phyloP scores from a whole-genome alignment of 768 basidiomycete genomes.

The Neoboletus brunneissimus region DNA sequence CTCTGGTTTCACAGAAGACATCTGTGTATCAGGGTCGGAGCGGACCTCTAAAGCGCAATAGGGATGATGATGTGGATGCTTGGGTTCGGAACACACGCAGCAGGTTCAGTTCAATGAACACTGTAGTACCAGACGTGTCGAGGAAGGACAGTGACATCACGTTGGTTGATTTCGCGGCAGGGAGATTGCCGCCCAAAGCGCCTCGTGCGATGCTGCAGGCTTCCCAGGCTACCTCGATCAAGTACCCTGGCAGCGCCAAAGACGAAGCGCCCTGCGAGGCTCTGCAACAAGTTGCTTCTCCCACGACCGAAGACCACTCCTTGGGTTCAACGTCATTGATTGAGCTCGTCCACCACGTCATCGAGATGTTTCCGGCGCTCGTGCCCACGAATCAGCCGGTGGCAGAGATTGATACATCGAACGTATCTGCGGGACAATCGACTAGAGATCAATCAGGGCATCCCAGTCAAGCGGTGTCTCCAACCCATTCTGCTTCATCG shows the following conservation, averaged over 20 bases:
- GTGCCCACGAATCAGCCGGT: not conserved
- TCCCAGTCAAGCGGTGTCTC: not conserved
- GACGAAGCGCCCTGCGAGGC: not conserved
- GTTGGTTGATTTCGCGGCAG: conserved; percentile 16
- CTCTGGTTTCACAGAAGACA: conserved; percentile 4
- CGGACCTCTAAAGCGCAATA: conserved; percentile 9
- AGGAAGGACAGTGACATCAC: conserved; percentile 28
- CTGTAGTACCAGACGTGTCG: conserved; percentile 12
- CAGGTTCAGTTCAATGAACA: conserved; percentile 16
- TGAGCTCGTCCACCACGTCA: conserved; percentile 2
- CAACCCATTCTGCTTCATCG: not conserved
- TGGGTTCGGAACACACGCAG: conserved; percentile 15
- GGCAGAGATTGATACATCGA: not conserved
- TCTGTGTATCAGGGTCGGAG: not conserved
- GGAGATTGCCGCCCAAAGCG: conserved; percentile 17
- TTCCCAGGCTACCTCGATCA: not conserved
- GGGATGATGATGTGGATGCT: conserved; percentile 10
- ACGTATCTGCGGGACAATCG: not conserved
- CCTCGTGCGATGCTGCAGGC: conserved; percentile 22
- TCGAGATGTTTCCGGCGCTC: conserved; percentile 10
- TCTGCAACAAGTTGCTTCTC: not conserved
- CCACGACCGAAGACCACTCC: not conserved
- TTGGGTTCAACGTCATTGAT: not conserved
- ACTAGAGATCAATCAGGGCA: not conserved
- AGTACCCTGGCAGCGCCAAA: not conserved